Base-by-base conservation (phyloP, 2,329 filamentous ascomycete species). In the Microcyclospora pomicola region DNA sequence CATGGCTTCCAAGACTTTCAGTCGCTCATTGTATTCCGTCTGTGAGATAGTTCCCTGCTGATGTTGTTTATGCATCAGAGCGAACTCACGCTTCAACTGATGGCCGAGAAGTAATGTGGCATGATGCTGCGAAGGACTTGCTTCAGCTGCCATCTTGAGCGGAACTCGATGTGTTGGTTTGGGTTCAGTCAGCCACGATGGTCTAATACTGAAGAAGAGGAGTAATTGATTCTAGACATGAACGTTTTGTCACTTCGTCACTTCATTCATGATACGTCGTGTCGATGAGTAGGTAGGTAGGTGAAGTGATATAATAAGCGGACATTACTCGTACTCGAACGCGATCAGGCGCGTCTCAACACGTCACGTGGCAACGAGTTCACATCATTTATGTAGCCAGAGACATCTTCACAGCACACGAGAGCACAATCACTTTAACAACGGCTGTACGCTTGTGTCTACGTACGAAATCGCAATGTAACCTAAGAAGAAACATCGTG, bases 391-490 rank as follows among this genome's bases (percentile, higher is more conserved):
- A 9, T n/a, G 9, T 31, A 4, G 9, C 19, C 9, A 4, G 9
- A 9, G 30, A 31, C 6, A 5, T 5, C 6, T n/a, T n/a, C 30
- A n/a, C 14, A 15, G 14, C 30, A n/a, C 9, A n/a, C 9, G 30
- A 31, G 14, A 31, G 30, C n/a, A 31, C 30, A n/a, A 5, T n/a
- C 30, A 15, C 14, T n/a, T n/a, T 5, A 45, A 50, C 19, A 24
- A 24, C 19, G 19, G 19, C 19, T 24, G 19, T 24, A 24, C 19
- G 19, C 19, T 24, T 24, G 19, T 24, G 33, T 46, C 53, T 54
- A 54, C 52, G 44, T 47, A 53, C 48, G 35, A 54, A 47, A 44
- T 54, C 51, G 42, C 46, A 52, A 46, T 54, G 49, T 39, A 55
- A 37, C 40, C 51, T 44, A 38, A 53, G 48, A 44, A 55, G 31